Evolutionary conservation across 352 stramenopile species (phyloP).

Genomic region (Globisporangium rhizosaccharum): DNA sequence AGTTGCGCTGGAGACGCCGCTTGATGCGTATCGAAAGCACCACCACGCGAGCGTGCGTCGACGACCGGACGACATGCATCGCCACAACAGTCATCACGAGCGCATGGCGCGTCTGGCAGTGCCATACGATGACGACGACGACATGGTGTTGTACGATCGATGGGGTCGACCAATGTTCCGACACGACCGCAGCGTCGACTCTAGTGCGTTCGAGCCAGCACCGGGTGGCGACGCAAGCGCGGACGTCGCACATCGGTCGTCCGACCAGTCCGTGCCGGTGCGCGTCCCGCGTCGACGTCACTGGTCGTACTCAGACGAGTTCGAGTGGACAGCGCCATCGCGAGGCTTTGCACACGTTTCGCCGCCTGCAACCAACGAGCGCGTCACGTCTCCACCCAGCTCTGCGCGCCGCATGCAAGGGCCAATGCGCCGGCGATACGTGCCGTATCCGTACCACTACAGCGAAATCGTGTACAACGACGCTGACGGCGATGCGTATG

Average conservation of each 20-base stretch:
- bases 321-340: slow-evolving; percentile 7
- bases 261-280: neutral
- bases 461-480: slow-evolving; percentile 1
- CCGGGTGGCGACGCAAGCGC: neutral
- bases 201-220: neutral
- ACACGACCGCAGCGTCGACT: slow-evolving; percentile 1
- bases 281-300: slow-evolving; percentile 2
- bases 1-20: slow-evolving; percentile 4
- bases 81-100: neutral
- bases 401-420: neutral
- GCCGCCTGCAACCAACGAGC: neutral
- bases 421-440: slow-evolving; percentile 4
- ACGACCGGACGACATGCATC: neutral
- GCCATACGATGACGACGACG: slow-evolving; percentile 1
- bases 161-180: slow-evolving; percentile 12
- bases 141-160: slow-evolving; percentile 12
- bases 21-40: slow-evolving; percentile 6
- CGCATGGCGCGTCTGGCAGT: neutral
- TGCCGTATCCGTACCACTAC: slow-evolving; percentile 2
- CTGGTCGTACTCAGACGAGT: slow-evolving; percentile 9
- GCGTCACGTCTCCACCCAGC: neutral
- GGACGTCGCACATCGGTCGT: neutral
- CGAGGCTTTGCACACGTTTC: slow-evolving; percentile 4
- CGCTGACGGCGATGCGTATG: too few relatives aligned
- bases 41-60: neutral